Percentiles rank a stretch among this genome's conserved stretches.
Evolutionary conservation across 108 stramenopile genomes (phyloP).

Genomic region (Nitzschia putrida): DNA sequence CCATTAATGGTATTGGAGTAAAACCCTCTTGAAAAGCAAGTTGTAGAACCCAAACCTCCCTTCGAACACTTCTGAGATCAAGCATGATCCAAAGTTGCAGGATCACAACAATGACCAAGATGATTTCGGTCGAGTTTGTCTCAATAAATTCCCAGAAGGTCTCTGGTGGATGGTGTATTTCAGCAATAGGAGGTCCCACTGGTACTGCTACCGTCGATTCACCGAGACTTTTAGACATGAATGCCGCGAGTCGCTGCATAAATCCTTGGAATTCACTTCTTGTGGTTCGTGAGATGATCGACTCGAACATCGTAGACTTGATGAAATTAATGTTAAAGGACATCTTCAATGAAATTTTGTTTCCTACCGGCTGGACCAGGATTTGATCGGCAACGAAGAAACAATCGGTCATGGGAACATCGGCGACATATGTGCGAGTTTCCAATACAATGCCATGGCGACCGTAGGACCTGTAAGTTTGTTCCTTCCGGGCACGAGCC

Average conservation of each 20-base stretch:
- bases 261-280: constrained; percentile 61
- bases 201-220: not conserved
- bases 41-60: not conserved
- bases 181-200: not conserved
- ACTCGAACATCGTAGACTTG: constrained; percentile 75
- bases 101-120: constrained; percentile 14
- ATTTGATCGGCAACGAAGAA: constrained; percentile 79
- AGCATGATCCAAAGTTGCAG: constrained; percentile 20
- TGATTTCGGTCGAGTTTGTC: not conserved
- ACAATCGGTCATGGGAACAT: constrained; percentile 88
- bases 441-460: constrained; percentile 62
- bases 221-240: constrained; percentile 16
- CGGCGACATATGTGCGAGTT: constrained; percentile 68
- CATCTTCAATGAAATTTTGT: constrained; percentile 37
- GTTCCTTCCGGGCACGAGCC: constrained; percentile 73
- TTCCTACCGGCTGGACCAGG: constrained; percentile 43
- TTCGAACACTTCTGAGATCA: constrained; percentile 7
- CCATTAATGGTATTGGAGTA: not conserved
- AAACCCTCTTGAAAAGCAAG: not conserved
- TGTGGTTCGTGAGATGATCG: constrained; percentile 67
- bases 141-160: not conserved
- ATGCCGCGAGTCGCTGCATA: constrained; percentile 41
- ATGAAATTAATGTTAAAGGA: constrained; percentile 72
- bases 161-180: not conserved
- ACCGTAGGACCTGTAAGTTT: constrained; percentile 55